Base-by-base conservation (phyloP, 2,329 filamentous ascomycete species). In the Chaetomium globosum region DNA sequence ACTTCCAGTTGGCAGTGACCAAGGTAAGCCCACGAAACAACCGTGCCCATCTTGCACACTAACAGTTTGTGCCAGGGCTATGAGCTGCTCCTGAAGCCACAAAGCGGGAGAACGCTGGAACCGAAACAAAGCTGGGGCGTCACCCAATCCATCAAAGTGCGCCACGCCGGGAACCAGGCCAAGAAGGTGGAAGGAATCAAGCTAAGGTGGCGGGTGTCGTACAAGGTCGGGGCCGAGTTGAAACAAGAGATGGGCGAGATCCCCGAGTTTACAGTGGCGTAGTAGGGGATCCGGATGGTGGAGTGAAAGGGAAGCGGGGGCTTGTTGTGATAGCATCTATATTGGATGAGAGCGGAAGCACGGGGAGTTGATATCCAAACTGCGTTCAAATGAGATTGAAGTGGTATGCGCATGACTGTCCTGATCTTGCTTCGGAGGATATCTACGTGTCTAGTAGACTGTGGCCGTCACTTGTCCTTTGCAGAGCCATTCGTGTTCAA, bases 1-100 rank as follows among this genome's bases (percentile, higher is more conserved):
- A 94, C 65, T 96, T 97, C 74, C 92, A 97, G 76, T 83, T 96
- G 48, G 95, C 95, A 3, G 94, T 97, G 33, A 95, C 94, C 66
- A 98, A 94, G 86, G 93, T 96, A 80, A 70, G 77, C 36, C 16
- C 16, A 30, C 36, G n/a, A 52, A 16, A 31, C 19, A 19, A 9
- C 26, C 13, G 6, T 43, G n/a, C 26, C 48, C 10, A 12, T 21
- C 21, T 21, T 8, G 13, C n/a, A 21, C 23, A 65, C 67, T 59
- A 7, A 65, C 19, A n/a, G 1, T 30, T 12, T 26, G 19, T 23
- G 10, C 59, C 71, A 96, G 92, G 89, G 89, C 67, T 95, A 89
- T 75, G 88, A 90, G 67, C 83, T 97, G 26, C 85, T 91, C 73
- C 85, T 98, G 30, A 88, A 92, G 71, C 93, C 93, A 0, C 95